Base-by-base conservation (phyloP, 345 rosid genomes). In the Erysimum cheiranthoides region DNA sequence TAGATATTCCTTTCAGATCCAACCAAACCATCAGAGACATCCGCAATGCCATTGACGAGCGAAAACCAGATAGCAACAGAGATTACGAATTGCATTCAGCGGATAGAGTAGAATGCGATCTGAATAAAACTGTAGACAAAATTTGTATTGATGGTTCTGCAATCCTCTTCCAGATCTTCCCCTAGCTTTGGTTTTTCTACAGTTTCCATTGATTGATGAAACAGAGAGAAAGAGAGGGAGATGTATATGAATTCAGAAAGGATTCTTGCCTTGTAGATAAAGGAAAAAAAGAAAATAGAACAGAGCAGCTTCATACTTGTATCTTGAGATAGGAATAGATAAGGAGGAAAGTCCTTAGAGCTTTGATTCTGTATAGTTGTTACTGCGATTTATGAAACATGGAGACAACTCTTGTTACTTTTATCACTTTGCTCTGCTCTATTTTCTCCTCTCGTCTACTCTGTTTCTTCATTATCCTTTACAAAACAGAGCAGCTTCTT, bases 11-110 rank as follows among this genome's bases (percentile, higher is more conserved):
- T 58, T 8, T 75, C 4, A 63, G 52, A n/a, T 0, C 12, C 28
- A 38, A 63, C 27, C 68, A 63, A 63, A 76, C 80, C 42, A 8
- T 76, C 28, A 63, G 75, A 46, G 80, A 77, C 45, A 63, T 77
- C 59, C 71, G 3, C 61, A 30, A 38, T 8, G 46, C 5, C 30
- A 18, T 77, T 63, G 61, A 30, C 3, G 60, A 4, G 60, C n/a
- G 0, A 46, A 53, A 6, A 54, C 52, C 43, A 47, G 18, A 16
- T 8, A 11, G 12, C 50, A 17, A 9, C 31, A 12, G n/a, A 46
- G n/a, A 36, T 4, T 70, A 63, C 46, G 5, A 31, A 17, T 57
- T 74, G 13, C 16, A 1, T 10, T 16, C 69, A 46, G 1, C 2
- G 47, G 12, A 6, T 50, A 67, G 10, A 35, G 66, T 0, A 13